Evolutionary conservation across 768 basidiomycete species (phyloP).

Genomic region (Psilocybe subaeruginosa): DNA sequence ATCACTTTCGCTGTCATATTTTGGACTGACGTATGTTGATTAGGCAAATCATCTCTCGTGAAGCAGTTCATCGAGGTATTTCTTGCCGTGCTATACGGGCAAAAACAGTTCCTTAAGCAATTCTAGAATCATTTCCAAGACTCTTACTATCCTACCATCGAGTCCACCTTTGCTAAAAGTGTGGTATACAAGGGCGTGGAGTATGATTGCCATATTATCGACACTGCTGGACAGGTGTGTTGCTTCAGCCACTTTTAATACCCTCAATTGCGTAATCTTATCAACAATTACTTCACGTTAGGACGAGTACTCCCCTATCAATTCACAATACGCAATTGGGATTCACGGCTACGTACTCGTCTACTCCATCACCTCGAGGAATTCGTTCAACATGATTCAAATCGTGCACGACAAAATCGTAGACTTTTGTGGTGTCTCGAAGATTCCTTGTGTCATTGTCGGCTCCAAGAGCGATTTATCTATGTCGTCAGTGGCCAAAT

Average conservation of each 20-base stretch:
- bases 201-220: slow-evolving; percentile 96
- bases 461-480: slow-evolving; percentile 88
- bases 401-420: slow-evolving; percentile 96
- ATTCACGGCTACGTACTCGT: slow-evolving; percentile 98
- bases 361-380: slow-evolving; percentile 88
- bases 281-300: neutral
- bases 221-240: slow-evolving; percentile 94
- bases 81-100: neutral
- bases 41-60: slow-evolving; percentile 96
- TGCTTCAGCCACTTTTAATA: neutral
- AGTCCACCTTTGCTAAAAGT: slow-evolving; percentile 83
- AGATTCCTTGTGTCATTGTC: slow-evolving; percentile 92
- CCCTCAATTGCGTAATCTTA: neutral
- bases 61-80: slow-evolving; percentile 84
- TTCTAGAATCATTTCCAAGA: slow-evolving; percentile 80
- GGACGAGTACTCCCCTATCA: slow-evolving; percentile 97
- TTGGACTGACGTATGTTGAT: slow-evolving; percentile 5
- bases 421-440: slow-evolving; percentile 84
- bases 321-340: slow-evolving; percentile 92
- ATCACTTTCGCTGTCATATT: neutral
- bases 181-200: slow-evolving; percentile 88
- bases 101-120: neutral
- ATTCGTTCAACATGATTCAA: slow-evolving; percentile 94
- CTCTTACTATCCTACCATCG: slow-evolving; percentile 95
- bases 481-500: slow-evolving; percentile 17